Conservation (phyloP, 2,329 filamentous ascomycete species). For the Colletotrichum limetticola region DNA sequence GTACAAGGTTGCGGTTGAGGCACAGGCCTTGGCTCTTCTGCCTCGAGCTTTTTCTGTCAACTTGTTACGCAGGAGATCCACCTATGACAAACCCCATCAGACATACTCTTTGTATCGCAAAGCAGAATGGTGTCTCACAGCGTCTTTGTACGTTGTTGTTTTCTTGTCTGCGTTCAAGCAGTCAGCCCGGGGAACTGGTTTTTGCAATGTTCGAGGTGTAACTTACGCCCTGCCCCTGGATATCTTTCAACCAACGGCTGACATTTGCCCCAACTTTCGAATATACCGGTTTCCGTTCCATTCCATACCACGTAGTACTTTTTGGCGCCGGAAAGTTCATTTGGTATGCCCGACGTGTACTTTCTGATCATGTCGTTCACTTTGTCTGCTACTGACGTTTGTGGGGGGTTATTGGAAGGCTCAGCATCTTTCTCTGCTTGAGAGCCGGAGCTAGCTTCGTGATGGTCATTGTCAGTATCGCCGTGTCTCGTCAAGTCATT, state of each 20-base stretch:
- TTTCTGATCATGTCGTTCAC: neutral
- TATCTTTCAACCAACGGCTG: neutral
- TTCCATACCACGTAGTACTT: slow-evolving; percentile 5
- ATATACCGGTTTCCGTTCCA: neutral
- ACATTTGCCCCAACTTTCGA: neutral
- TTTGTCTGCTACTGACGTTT: neutral
- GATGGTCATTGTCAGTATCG: neutral
- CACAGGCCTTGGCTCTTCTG: too few species aligned
- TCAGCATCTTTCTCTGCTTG: neutral
- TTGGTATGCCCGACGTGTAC: neutral
- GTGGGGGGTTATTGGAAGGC: neutral
- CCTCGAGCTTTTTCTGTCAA: neutral
- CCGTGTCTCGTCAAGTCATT: neutral
- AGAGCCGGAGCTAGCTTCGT: neutral
- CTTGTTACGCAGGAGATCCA: neutral
- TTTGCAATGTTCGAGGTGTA: neutral
- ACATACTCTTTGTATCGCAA: neutral
- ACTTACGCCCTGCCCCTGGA: neutral
- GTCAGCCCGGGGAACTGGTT: neutral
- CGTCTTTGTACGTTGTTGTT: neutral
- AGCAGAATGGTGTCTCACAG: neutral
- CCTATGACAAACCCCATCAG: neutral
- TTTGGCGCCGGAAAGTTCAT: neutral
- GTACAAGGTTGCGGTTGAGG: neutral
- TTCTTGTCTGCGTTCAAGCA: neutral